Conservation (phyloP, 345 rosid species). For the Acer saccharum region DNA sequence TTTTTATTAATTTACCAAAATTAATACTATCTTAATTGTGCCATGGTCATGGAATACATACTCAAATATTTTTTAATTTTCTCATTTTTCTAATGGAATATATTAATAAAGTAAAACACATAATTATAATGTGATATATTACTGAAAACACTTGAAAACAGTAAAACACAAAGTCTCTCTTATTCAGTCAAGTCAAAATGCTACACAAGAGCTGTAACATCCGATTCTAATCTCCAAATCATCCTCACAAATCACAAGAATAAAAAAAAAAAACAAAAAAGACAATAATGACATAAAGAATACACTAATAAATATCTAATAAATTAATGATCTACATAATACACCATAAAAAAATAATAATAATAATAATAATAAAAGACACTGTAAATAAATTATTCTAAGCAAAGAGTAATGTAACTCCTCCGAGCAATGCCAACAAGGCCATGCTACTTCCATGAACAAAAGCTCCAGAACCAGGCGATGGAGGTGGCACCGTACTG, state of each 20-base stretch:
- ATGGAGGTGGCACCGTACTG: background rate
- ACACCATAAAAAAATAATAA: background rate
- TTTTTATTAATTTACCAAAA: background rate
- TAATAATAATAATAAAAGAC: background rate
- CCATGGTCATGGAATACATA: background rate
- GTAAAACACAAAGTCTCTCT: constrained; percentile 22
- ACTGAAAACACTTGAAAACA: background rate
- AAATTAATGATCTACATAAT: constrained; percentile 27
- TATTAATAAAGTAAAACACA: background rate
- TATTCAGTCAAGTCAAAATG: constrained; percentile 36
- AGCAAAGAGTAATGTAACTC: constrained; percentile 37
- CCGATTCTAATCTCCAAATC: constrained; percentile 22
- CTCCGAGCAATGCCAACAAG: constrained; percentile 37
- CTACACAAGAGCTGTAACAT: constrained; percentile 30
- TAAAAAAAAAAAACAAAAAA: background rate
- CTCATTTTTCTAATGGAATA: background rate
- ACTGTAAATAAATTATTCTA: constrained; percentile 12
- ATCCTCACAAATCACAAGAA: constrained; percentile 27
- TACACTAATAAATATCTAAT: constrained; percentile 40
- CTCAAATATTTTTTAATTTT: too few species aligned
- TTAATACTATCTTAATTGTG: background rate
- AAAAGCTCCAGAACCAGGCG: constrained; percentile 32
- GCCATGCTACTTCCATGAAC: constrained; percentile 30
- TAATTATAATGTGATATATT: background rate
- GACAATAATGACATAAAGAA: constrained; percentile 21